A percentile compares a stretch with the other conserved stretches of the same genome.
Evolutionary conservation across 2,329 filamentous ascomycete species (phyloP).

Genomic region (Xylariaceae sp.): DNA sequence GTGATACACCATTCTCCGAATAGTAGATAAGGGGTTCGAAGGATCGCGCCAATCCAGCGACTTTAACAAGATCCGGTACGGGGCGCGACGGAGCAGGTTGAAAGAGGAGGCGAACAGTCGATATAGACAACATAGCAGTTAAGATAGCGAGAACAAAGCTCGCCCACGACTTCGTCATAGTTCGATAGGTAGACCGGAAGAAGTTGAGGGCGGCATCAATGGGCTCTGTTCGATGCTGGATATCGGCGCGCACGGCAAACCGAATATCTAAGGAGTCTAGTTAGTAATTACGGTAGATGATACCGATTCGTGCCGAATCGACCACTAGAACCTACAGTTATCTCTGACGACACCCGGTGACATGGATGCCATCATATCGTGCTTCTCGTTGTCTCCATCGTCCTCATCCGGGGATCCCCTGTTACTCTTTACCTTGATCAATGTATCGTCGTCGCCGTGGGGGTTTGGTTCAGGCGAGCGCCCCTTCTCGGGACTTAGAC

Average conservation of each 20-base stretch:
- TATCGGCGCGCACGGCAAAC: constrained; percentile 80
- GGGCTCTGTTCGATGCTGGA: constrained; percentile 79
- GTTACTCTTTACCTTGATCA: constrained; percentile 35
- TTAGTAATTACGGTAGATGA: constrained; percentile 18
- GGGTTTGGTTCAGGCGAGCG: constrained; percentile 43
- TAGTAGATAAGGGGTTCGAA: constrained; percentile 95
- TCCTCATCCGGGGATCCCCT: constrained; percentile 25
- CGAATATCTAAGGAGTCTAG: constrained; percentile 62
- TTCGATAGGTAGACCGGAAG: constrained; percentile 53
- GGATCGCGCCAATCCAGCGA: constrained; percentile 80
- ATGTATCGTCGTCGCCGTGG: constrained; percentile 33
- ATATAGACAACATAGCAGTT: constrained; percentile 58
- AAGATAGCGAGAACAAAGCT: constrained; percentile 60
- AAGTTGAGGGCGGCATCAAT: constrained; percentile 68
- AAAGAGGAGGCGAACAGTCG: constrained; percentile 60
- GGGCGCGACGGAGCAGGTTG: constrained; percentile 61
- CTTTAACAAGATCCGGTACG: constrained; percentile 82
- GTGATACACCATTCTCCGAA: constrained; percentile 79
- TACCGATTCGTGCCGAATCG: background rate
- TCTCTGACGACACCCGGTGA: constrained; percentile 36
- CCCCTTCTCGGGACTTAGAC: constrained; percentile 51
- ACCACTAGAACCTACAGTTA: constrained; percentile 43
- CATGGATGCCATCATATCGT: constrained; percentile 30
- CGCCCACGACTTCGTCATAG: constrained; percentile 63
- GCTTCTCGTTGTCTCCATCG: constrained; percentile 19